Conservation (phyloP, 495 filamentous ascomycete genomes). For the Annulohypoxylon moriforme region DNA sequence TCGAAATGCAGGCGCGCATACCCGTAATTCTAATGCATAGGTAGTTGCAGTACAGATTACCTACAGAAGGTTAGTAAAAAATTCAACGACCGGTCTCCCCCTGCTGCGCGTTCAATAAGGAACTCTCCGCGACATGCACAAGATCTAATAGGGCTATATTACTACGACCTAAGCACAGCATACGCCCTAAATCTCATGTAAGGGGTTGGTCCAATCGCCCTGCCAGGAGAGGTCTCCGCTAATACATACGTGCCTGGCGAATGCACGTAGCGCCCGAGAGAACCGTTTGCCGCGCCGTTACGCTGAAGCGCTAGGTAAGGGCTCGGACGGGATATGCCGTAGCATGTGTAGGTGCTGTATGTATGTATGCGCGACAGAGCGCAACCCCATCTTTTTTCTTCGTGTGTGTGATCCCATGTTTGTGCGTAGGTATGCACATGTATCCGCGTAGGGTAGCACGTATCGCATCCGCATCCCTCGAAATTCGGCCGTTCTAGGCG, state of each 20-base stretch:
- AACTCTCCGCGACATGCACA: constrained; percentile 1
- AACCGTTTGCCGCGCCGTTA: constrained; percentile 14
- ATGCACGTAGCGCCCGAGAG: neutral
- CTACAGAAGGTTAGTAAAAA: neutral
- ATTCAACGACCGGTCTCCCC: neutral
- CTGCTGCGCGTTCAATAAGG: neutral
- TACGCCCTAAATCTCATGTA: constrained; percentile 18
- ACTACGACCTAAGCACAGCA: constrained; percentile 7
- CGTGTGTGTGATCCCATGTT: neutral
- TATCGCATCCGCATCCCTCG: neutral
- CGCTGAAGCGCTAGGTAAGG: neutral
- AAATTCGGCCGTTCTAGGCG: constrained; percentile 7
- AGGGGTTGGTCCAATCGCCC: constrained; percentile 30
- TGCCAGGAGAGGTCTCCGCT: constrained; percentile 21
- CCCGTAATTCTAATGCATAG: constrained; percentile 16
- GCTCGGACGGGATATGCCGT: neutral
- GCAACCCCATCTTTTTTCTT: no score
- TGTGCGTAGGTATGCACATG: neutral
- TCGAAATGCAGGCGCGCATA: constrained; percentile 15
- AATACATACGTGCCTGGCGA: neutral
- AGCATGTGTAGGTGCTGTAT: neutral
- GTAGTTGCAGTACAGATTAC: neutral
- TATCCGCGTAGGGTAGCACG: constrained; percentile 11
- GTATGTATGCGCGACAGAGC: neutral
- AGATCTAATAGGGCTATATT: constrained; percentile 22